These are phyloP conservation scores for Sinapis alba DNA, from an alignment of 441 rosid genomes.

Conservation along the genomic window DNA sequence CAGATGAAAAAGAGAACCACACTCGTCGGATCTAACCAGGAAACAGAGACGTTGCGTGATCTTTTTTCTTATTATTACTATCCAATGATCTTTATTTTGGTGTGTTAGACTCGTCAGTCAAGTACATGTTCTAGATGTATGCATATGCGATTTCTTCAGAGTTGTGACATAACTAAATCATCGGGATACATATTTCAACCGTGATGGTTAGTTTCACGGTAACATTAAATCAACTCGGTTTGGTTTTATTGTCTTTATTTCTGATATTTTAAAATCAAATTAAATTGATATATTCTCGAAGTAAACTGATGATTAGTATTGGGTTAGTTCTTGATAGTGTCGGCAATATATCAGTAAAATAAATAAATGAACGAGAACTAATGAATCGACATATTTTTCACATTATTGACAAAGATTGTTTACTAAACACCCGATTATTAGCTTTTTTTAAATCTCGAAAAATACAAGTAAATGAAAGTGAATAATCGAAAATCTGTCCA, in stretches of 20 bases:
- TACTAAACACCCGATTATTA: background rate
- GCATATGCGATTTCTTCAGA: too few species aligned
- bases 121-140: too few species aligned
- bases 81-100: too few species aligned
- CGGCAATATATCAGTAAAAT: background rate
- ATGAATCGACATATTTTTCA: background rate
- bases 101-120: too few species aligned
- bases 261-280: background rate
- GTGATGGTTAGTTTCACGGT: too few species aligned
- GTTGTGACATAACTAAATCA: too few species aligned
- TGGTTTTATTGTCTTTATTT: background rate
- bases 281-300: background rate
- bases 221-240: background rate
- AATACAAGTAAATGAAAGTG: background rate
- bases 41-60: background rate
- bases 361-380: background rate
- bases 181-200: too few species aligned
- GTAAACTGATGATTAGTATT: background rate
- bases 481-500: slow-evolving; percentile 17
- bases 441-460: background rate
- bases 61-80: too few species aligned
- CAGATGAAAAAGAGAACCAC: background rate
- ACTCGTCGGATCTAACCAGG: background rate
- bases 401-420: slow-evolving; percentile 8
- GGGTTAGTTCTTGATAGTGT: background rate